Conservation (phyloP, 441 rosid species). For the Metrosideros polymorpha region DNA sequence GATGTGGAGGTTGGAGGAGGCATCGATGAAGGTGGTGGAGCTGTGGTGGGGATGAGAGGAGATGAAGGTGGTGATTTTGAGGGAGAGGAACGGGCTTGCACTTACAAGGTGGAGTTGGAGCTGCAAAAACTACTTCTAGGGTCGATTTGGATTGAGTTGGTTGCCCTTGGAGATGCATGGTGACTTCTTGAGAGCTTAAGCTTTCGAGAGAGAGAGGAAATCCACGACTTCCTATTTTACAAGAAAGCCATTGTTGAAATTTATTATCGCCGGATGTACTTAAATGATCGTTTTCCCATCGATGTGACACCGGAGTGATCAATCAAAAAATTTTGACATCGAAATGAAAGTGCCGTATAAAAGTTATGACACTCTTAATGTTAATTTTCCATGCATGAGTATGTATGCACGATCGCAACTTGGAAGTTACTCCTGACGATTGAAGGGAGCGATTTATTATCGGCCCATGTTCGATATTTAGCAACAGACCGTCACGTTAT, state of each 20-base stretch:
- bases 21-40: background rate
- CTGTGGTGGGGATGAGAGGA: background rate
- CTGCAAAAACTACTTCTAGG: background rate
- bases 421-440: background rate
- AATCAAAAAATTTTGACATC: too few relatives aligned
- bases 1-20: background rate
- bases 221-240: background rate
- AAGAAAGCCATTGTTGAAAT: background rate
- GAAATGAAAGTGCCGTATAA: fast-evolving
- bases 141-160: background rate
- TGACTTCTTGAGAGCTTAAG: background rate
- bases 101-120: background rate
- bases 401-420: background rate
- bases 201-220: background rate
- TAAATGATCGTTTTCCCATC: background rate
- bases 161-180: background rate
- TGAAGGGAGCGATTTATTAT: background rate
- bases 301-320: too few relatives aligned
- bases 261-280: background rate
- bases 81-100: background rate
- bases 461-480: background rate
- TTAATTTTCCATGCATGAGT: background rate
- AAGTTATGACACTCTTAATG: background rate
- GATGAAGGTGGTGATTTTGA: background rate
- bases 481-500: background rate